A percentile compares a stretch with the other conserved stretches of the same genome.
phyloP scores from a whole-genome alignment of 768 basidiomycete genomes.

The Fomitopsis serialis region DNA sequence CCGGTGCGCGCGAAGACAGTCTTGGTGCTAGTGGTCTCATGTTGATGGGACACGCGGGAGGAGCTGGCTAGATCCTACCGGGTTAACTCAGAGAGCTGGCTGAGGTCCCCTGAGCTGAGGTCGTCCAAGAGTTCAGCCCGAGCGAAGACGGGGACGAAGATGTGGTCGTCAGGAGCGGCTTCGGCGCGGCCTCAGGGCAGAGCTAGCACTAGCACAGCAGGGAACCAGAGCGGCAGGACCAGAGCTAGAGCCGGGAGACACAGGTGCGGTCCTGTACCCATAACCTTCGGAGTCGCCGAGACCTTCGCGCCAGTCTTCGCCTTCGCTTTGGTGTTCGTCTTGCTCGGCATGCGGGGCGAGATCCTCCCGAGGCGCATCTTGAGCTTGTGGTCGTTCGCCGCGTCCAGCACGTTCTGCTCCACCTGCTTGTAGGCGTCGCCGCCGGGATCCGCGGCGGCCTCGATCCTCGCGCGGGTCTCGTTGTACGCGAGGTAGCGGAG shows the following conservation, averaged over 20 bases:
- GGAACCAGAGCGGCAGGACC: constrained; percentile 1
- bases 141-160: constrained; percentile 7
- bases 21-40: no score
- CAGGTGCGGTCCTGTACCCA: neutral
- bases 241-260: neutral
- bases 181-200: neutral
- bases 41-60: no score
- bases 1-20: no score
- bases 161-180: constrained; percentile 1
- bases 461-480: constrained; percentile 30
- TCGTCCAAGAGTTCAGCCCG: neutral
- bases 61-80: no score
- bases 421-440: constrained; percentile 39
- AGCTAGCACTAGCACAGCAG: constrained; percentile 6
- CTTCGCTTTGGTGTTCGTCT: no score
- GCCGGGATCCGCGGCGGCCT: constrained; percentile 29
- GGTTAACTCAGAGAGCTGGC: no score
- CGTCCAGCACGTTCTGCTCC: constrained; percentile 35
- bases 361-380: constrained; percentile 8
- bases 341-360: constrained; percentile 3
- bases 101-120: no score
- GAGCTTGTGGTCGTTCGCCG: constrained; percentile 19
- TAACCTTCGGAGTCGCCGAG: neutral
- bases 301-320: neutral
- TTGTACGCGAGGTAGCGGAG: constrained; percentile 47